Conservation (phyloP, 495 filamentous ascomycete species). For the Aspergillus cavernicola region DNA sequence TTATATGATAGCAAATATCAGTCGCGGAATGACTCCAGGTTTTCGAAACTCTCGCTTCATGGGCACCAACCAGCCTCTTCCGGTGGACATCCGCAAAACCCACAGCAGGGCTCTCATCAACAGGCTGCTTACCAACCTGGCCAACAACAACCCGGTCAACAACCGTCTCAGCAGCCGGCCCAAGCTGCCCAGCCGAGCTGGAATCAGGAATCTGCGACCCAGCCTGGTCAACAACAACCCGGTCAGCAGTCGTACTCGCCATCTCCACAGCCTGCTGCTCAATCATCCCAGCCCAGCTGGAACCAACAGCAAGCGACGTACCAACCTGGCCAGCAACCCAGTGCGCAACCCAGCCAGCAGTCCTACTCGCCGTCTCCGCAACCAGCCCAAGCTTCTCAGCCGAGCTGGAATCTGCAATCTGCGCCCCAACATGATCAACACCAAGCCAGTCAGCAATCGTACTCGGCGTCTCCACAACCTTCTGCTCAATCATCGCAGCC, state of each 20-base stretch:
- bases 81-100: slow-evolving; percentile 1
- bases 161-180: neutral
- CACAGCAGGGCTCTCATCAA: slow-evolving; percentile 12
- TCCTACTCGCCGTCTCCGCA: neutral
- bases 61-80: slow-evolving; percentile 30
- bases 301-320: slow-evolving; percentile 9
- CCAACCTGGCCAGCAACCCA: neutral
- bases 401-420: slow-evolving; percentile 6
- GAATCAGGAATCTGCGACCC: slow-evolving; percentile 1
- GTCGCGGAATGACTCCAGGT: slow-evolving; percentile 59
- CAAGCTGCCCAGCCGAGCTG: neutral
- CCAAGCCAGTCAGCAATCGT: slow-evolving; percentile 6
- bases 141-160: slow-evolving; percentile 1
- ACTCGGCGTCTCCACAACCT: slow-evolving; percentile 9
- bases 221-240: slow-evolving; percentile 1
- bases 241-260: slow-evolving; percentile 9
- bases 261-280: slow-evolving; percentile 9
- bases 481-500: neutral
- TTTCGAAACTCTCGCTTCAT: slow-evolving; percentile 48
- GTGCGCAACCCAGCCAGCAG: neutral
- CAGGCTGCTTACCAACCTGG: slow-evolving; percentile 12
- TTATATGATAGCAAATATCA: slow-evolving; percentile 83
- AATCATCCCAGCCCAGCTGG: slow-evolving; percentile 12
- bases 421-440: neutral
- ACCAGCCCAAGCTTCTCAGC: neutral